Evolutionary conservation across 2,329 filamentous ascomycete genomes (phyloP), one percentile per base, ranked within the genome.

Genomic region (Arthrobotrys megalospora): DNA sequence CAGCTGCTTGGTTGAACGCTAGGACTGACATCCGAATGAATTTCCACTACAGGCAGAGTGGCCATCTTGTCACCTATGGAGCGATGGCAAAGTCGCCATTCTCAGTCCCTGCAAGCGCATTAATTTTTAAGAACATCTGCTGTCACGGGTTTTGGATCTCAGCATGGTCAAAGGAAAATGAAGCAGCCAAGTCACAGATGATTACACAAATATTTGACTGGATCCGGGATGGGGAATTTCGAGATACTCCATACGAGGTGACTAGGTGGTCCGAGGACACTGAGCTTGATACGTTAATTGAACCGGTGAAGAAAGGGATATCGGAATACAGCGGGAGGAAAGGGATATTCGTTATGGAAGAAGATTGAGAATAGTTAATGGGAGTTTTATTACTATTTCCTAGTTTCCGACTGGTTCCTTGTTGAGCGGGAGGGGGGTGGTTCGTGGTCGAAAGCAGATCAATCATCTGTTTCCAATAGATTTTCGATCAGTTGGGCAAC

Each of bases 61-160:
- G 89, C 0, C 91, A 91, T 71, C 87, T 98, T 84, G 93, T 99
- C 24, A 97, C 95, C 3, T 99, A 99, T 83, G 96, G 96, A 28
- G 95, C 93, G 63, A 99, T 99, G 96, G 90, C 92, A 38, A 92
- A 92, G 83, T 91, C 97, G 86, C 94, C 95, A 0, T 88, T 97
- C 28, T 87, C 88, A 6, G 85, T 98, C 79, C 93, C 95, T 0
- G 92, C 94, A 0, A 92, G 92, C 0, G 87, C 96, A 81, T 86
- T 98, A 76, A 99, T 99, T 82, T 99, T 99, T 86, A 96, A 95
- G 85, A 90, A 98, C 81, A 88, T 98, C 65, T 88, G 89, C 64
- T 97, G 97, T 83, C 89, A 93, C 79, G 96, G 96, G 3, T 99
- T 98, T 85, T 99, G 96, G 96, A 90, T 98, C 24, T 96, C 92